Evolutionary conservation across 257 asterid genomes (phyloP).

Genomic region (Nicotiana paniculata): DNA sequence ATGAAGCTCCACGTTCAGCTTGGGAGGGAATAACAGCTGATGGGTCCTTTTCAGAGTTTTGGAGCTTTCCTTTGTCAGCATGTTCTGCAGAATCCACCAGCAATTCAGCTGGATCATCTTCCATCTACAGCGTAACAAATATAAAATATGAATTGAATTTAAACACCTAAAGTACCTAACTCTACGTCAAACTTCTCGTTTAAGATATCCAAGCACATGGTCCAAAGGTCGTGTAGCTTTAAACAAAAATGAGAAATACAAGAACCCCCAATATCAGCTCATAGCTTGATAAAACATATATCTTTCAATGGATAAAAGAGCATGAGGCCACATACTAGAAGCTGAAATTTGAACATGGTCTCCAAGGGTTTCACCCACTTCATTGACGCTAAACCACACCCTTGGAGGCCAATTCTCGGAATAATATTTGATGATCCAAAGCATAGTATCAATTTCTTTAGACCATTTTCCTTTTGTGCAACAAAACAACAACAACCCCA

Average conservation of each 20-base stretch:
- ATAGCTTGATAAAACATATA: not conserved
- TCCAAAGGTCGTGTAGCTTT: not conserved
- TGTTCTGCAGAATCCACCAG: slow-evolving; percentile 45
- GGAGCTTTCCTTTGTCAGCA: slow-evolving; percentile 33
- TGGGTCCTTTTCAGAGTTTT: slow-evolving; percentile 30
- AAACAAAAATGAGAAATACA: not conserved
- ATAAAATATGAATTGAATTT: slow-evolving; percentile 16
- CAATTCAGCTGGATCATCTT: slow-evolving; percentile 70
- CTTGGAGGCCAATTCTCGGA: no score
- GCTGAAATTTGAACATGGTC: no score
- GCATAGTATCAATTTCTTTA: not conserved
- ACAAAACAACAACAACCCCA: no score
- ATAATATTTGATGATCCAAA: not conserved
- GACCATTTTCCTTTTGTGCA: not conserved
- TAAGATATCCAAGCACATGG: not conserved
- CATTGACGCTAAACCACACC: no score
- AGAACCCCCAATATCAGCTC: not conserved
- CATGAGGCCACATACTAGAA: not conserved
- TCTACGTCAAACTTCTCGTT: not conserved
- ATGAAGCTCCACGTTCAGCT: slow-evolving; percentile 35
- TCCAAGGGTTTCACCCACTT: no score
- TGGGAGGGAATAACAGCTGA: slow-evolving; percentile 25
- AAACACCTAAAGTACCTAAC: slow-evolving; percentile 11
- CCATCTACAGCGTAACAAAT: slow-evolving; percentile 46
- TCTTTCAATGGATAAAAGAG: not conserved